Base-by-base conservation (phyloP, 1,284 basidiomycete species). In the Irpex lacteus region DNA sequence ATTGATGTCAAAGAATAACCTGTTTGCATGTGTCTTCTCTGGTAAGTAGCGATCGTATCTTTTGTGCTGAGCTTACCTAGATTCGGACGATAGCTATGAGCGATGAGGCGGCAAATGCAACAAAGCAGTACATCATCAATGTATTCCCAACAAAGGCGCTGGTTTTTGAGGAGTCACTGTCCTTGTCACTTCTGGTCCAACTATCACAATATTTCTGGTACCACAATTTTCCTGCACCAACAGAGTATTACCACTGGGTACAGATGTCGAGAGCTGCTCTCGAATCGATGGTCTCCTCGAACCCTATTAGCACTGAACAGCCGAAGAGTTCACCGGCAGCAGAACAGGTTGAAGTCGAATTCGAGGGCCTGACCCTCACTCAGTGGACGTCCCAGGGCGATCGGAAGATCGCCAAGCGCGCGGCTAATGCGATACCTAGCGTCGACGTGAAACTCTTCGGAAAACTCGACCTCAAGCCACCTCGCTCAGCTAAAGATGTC, bases 361-460 rank as follows among this genome's bases (percentile, higher is more conserved):
- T 52, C n/a, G 44, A 60, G 9, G 32, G n/a, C 37, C 59, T 55
- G 5, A 11, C n/a, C 18, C 26, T 55, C 49, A 54, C 21, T 8
- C 66, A 60, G 49, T 21, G 57, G 8, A 32, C 50, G 8, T 37
- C 59, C 3, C 66, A 68, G 26, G 40, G 60, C 4, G 57, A 55
- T 21, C 32, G n/a, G 54, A 64, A 66, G 65, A 49, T 60, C 49
- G 40, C 53, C 60, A 63, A 63, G 63, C n/a, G 61, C 32, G 60
- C 49, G 5, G 37, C 47, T 26, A 53, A 13, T 9, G 36, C 52
- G 13, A 13, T 38, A 1, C 58, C 60, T 3, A 1, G 32, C 0
- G 55, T 75, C 4, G 72, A 80, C 59, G 3, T 36, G 32, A 36
- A 66, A 0, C 69, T 67, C 0, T 77, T 81, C 49, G 59, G 64